Evolutionary conservation across 2,329 filamentous ascomycete genomes (phyloP).

Genomic region (Bipolaris zeicola): DNA sequence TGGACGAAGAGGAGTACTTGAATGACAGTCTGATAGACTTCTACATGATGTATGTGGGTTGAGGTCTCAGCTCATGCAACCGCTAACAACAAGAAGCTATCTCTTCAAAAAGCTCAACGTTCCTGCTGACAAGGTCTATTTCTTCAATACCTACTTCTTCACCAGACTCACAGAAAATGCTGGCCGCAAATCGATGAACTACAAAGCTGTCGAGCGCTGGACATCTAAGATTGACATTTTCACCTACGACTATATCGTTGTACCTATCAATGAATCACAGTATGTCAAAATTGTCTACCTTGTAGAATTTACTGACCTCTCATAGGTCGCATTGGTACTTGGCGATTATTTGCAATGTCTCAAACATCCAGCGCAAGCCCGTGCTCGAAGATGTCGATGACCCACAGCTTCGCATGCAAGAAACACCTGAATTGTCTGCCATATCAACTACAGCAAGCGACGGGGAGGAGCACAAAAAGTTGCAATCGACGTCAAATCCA

Average conservation of each 20-base stretch:
- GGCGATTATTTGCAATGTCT: constrained; percentile 90
- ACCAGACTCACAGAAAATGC: constrained; percentile 68
- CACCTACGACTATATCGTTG: constrained; percentile 82
- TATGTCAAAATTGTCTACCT: constrained; percentile 15
- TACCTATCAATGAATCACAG: constrained; percentile 82
- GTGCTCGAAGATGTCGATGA: constrained; percentile 20
- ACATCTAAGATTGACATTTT: constrained; percentile 85
- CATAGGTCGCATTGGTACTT: constrained; percentile 79
- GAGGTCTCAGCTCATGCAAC: background rate
- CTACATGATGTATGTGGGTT: constrained; percentile 65
- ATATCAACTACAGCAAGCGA: background rate
- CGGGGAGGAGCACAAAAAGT: background rate
- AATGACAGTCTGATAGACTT: constrained; percentile 94
- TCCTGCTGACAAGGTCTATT: constrained; percentile 71
- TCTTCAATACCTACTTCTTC: constrained; percentile 95
- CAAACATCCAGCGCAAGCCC: constrained; percentile 59
- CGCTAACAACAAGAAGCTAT: constrained; percentile 23
- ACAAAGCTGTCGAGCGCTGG: constrained; percentile 84
- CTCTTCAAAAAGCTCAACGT: constrained; percentile 45
- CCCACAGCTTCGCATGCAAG: background rate
- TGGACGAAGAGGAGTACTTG: constrained; percentile 84
- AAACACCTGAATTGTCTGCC: background rate
- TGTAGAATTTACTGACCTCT: constrained; percentile 7
- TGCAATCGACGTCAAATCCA: background rate
- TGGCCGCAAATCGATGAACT: constrained; percentile 69